Conservation (phyloP, 2,329 filamentous ascomycete genomes). For the Huntiella moniliformis region DNA sequence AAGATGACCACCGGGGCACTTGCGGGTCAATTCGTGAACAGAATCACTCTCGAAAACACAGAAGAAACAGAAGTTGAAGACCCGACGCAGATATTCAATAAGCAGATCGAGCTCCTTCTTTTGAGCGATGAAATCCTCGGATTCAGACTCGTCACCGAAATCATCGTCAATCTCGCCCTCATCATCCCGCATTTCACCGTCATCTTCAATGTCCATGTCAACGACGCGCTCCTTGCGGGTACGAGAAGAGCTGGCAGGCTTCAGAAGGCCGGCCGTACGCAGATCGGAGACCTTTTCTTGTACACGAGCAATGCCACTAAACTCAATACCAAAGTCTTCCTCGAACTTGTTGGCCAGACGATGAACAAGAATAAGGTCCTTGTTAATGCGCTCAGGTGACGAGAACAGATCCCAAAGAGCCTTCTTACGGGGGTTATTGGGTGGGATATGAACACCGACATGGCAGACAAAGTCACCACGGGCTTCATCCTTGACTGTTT, state of each 20-base stretch:
- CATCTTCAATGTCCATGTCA: conserved; percentile 27
- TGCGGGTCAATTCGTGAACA: conserved; percentile 82
- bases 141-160: conserved; percentile 62
- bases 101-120: conserved; percentile 94
- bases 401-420: conserved; percentile 95
- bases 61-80: conserved; percentile 99
- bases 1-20: conserved; percentile 93
- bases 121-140: conserved; percentile 73
- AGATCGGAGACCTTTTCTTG: conserved; percentile 75
- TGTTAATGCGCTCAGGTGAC: conserved; percentile 78
- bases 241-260: conserved; percentile 41
- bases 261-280: conserved; percentile 55
- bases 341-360: conserved; percentile 74
- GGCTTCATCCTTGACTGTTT: conserved; percentile 86
- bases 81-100: conserved; percentile 88
- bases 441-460: conserved; percentile 86
- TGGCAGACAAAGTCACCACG: conserved; percentile 95
- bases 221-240: conserved; percentile 33
- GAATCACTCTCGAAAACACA: conserved; percentile 98
- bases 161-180: conserved; percentile 64
- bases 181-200: conserved; percentile 47
- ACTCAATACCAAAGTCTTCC: conserved; percentile 57
- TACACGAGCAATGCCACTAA: conserved; percentile 61
- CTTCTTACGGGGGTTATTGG: conserved; percentile 73
- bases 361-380: conserved; percentile 67